Evolutionary conservation across 2,329 filamentous ascomycete genomes (phyloP).

Genomic region (Fonsecaea monophora): DNA sequence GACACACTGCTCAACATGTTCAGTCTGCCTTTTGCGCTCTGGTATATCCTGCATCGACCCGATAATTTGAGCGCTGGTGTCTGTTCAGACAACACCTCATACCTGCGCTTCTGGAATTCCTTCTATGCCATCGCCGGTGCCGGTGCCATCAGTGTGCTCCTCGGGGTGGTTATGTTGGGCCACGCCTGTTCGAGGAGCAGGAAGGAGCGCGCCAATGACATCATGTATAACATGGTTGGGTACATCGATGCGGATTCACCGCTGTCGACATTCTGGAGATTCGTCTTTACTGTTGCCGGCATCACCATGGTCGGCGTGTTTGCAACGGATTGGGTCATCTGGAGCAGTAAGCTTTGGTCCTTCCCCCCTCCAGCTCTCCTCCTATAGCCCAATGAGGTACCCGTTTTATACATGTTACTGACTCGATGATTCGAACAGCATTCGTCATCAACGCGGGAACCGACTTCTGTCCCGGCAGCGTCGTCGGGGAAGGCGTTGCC

Average conservation of each 20-base stretch:
- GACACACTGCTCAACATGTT: slow-evolving; percentile 12
- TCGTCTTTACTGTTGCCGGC: slow-evolving; percentile 2
- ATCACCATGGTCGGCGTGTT: slow-evolving; percentile 14
- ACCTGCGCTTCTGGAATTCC: slow-evolving; percentile 13
- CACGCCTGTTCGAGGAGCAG: slow-evolving; percentile 8
- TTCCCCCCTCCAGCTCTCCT: neutral
- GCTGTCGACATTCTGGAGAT: slow-evolving; percentile 10
- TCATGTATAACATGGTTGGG: neutral
- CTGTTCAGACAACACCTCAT: slow-evolving; percentile 6
- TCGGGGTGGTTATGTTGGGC: slow-evolving; percentile 8
- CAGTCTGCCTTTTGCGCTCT: slow-evolving; percentile 13
- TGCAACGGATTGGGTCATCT: slow-evolving; percentile 13
- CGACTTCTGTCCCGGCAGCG: slow-evolving; percentile 15
- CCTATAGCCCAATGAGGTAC: neutral
- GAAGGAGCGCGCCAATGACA: neutral
- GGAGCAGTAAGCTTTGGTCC: slow-evolving; percentile 4
- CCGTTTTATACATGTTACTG: neutral
- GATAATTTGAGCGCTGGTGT: neutral
- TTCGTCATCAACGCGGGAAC: slow-evolving; percentile 14
- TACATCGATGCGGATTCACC: neutral
- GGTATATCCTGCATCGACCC: slow-evolving; percentile 13
- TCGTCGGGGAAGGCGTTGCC: slow-evolving; percentile 7
- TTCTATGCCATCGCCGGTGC: slow-evolving; percentile 13
- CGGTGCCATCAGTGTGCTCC: neutral
- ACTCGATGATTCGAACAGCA: neutral